Evolutionary conservation across 1,284 basidiomycete species (phyloP).

Genomic region (Ceratobasidium sp.): DNA sequence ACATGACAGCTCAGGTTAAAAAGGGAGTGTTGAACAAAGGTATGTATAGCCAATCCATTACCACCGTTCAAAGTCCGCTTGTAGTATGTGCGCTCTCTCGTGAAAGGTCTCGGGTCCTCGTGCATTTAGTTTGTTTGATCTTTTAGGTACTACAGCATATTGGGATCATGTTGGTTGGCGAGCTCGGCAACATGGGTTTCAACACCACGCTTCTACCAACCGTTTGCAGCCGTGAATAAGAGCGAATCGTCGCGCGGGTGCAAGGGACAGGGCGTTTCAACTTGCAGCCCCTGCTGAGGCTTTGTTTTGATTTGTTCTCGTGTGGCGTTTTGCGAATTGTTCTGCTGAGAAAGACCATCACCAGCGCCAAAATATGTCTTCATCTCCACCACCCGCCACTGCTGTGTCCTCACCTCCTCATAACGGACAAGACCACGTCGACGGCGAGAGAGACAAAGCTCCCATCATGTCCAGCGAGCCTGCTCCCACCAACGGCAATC

Average conservation of each 20-base stretch:
- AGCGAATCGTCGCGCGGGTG: not conserved
- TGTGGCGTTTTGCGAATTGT: conserved; percentile 26
- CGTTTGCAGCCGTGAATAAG: no score
- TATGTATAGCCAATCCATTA: no score
- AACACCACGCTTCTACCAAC: no score
- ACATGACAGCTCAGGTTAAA: no score
- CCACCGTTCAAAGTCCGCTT: no score
- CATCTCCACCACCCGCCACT: conserved; percentile 35
- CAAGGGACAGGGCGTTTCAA: not conserved
- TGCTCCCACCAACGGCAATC: conserved; percentile 19
- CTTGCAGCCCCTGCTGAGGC: conserved; percentile 9
- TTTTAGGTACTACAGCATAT: no score
- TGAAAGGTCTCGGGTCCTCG: no score
- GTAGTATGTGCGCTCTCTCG: no score
- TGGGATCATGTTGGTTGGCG: no score
- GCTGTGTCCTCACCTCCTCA: conserved; percentile 37
- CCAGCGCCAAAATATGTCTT: conserved; percentile 37
- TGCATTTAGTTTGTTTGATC: no score
- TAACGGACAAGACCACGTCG: conserved; percentile 22
- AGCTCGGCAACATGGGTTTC: no score
- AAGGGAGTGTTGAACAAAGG: no score
- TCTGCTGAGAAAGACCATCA: conserved; percentile 40
- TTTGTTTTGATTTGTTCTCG: conserved; percentile 34
- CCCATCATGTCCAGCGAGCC: conserved; percentile 29
- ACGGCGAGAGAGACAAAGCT: conserved; percentile 25